A percentile compares a stretch with the other conserved stretches of the same genome.
phyloP scores from a whole-genome alignment of 2,329 filamentous ascomycete species.

The Periconia sp. region DNA sequence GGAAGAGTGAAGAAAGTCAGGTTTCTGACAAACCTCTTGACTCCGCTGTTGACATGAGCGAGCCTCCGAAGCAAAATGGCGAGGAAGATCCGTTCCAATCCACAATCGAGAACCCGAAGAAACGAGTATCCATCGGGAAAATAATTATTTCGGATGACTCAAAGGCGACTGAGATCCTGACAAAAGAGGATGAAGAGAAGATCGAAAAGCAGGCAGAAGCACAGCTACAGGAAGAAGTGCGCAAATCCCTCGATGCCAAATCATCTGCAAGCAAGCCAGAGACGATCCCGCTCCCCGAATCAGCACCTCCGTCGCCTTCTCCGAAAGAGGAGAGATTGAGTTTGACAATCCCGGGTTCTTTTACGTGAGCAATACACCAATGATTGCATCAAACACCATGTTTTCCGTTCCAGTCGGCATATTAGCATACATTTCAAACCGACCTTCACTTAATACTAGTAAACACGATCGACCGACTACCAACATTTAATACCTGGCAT shows the following conservation, averaged over 20 bases:
- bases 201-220: constrained; percentile 38
- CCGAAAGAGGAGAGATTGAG: constrained; percentile 39
- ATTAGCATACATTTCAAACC: neutral
- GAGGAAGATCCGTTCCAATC: constrained; percentile 39
- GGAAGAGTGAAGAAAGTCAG: constrained; percentile 34
- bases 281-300: constrained; percentile 26
- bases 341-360: constrained; percentile 37
- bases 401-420: neutral
- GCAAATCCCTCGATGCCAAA: constrained; percentile 23
- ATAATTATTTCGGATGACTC: constrained; percentile 32
- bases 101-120: constrained; percentile 24
- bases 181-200: constrained; percentile 34
- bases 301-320: constrained; percentile 22
- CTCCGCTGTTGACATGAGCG: constrained; percentile 25
- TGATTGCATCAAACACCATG: constrained; percentile 9
- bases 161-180: constrained; percentile 12
- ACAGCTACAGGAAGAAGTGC: constrained; percentile 37
- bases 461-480: neutral
- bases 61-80: constrained; percentile 22
- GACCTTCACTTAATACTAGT: neutral
- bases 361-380: constrained; percentile 12
- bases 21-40: constrained; percentile 21
- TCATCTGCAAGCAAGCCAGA: constrained; percentile 12
- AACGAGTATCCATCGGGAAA: constrained; percentile 43
- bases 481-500: neutral